Evolutionary conservation across 2,329 filamentous ascomycete genomes (phyloP), one percentile per base, ranked within the genome.

Genomic region (Botrytis fragariae): DNA sequence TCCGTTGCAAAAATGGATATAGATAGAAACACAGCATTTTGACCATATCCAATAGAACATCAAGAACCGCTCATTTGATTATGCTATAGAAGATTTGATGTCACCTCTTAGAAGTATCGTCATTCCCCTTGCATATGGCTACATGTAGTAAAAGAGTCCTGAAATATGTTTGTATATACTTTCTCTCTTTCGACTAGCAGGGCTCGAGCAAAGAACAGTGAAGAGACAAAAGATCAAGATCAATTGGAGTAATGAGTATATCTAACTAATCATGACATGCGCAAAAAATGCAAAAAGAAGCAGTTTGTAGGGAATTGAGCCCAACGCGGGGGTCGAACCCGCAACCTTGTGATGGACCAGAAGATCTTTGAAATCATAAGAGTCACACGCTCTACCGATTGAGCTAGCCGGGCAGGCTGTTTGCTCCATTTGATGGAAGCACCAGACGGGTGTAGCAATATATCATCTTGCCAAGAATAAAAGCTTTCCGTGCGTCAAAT

Each of bases 271-370:
- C n/a, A n/a, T n/a, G n/a, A n/a, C 45, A 25, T 48, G 9, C 29
- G 9, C 8, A 22, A 22, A 35, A 35, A 35, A 35, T 35, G 8
- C 25, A 39, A 68, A 68, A 44, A 3, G 14, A 25, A 69, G 35
- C 45, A 9, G 5, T 9, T 20, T 54, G 64, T 14, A 68, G 71
- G 76, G 76, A 32, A 77, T 77, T 77, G 75, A 79, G 77, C 77
- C 78, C 77, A 78, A 79, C 76, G 81, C 80, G 82, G 82, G 82
- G 82, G 81, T 83, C 82, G 82, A 83, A 83, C 82, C 82, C 82
- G 81, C 82, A 83, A 81, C 82, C 82, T 83, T 83, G 79, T 82
- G 82, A 83, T 83, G 22, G 35, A 68, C 25, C 48, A 42, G 64
- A 68, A 68, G 25, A 68, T 57, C 16, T 57, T 68, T 39, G 25